Evolutionary conservation across 768 basidiomycete genomes (phyloP).

Genomic region (Mrakia blollopis): DNA sequence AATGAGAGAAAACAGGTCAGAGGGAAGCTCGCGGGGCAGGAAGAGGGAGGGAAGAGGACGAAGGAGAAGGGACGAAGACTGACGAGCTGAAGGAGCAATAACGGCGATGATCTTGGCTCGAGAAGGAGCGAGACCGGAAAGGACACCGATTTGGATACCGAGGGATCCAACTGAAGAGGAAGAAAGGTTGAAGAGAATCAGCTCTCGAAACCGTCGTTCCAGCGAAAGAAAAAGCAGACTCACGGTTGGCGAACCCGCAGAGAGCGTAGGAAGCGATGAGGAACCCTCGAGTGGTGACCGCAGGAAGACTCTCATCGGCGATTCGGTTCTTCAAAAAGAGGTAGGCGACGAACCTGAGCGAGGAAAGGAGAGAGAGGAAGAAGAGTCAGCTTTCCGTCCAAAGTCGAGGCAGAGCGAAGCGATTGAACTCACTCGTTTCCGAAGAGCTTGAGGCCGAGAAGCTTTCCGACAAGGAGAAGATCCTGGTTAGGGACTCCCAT

Average conservation of each 20-base stretch:
- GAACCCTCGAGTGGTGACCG: conserved; percentile 60
- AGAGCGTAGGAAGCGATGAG: conserved; percentile 81
- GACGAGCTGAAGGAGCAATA: conserved; percentile 53
- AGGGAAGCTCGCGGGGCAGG: neutral
- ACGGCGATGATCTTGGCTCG: conserved; percentile 66
- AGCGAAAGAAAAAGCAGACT: too few relatives aligned
- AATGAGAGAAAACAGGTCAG: neutral
- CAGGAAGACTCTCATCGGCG: neutral
- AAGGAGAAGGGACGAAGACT: neutral
- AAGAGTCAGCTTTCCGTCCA: neutral
- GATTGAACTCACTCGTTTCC: conserved; percentile 40
- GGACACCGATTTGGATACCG: conserved; percentile 78
- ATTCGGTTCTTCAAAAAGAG: neutral
- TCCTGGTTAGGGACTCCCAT: conserved; percentile 44
- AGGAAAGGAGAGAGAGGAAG: neutral
- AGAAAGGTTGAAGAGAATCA: too few relatives aligned
- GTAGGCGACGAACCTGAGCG: conserved; percentile 24
- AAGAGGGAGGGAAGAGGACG: too few relatives aligned
- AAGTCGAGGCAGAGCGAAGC: neutral
- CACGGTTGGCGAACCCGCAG: conserved; percentile 77
- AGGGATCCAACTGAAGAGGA: conserved; percentile 53
- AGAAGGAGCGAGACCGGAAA: conserved; percentile 63
- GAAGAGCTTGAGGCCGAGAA: conserved; percentile 80
- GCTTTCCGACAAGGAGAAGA: conserved; percentile 66
- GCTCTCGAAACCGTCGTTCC: too few relatives aligned